Conservation (phyloP, 306 rosid species). For the Pueraria montana region DNA sequence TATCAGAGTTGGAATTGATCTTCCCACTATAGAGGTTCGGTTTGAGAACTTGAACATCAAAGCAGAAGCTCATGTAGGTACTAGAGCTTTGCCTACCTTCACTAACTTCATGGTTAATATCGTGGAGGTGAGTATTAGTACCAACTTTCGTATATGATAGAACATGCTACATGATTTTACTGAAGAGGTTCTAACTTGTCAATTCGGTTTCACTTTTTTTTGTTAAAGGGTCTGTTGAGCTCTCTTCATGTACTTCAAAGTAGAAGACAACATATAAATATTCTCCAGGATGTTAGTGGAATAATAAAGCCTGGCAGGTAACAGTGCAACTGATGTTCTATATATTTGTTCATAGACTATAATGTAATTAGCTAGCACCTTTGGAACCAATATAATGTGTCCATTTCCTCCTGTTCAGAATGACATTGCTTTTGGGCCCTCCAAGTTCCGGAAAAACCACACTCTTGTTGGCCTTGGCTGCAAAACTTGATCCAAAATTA, state of each 20-base stretch:
- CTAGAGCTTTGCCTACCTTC: constrained; percentile 76
- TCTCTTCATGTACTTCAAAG: constrained; percentile 50
- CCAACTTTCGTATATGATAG: not conserved
- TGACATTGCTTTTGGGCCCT: too few relatives aligned
- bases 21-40: constrained; percentile 84
- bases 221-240: constrained; percentile 54
- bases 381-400: too few relatives aligned
- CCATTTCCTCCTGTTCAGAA: too few relatives aligned
- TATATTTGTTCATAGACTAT: too few relatives aligned
- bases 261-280: constrained; percentile 52
- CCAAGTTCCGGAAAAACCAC: too few relatives aligned
- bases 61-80: constrained; percentile 79
- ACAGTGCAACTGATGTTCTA: too few relatives aligned
- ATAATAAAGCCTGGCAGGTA: constrained; percentile 83
- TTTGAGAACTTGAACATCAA: constrained; percentile 73
- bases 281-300: constrained; percentile 80
- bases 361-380: too few relatives aligned
- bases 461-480: too few relatives aligned
- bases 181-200: constrained; percentile 4
- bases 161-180: constrained; percentile 20
- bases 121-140: constrained; percentile 56
- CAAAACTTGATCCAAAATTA: too few relatives aligned
- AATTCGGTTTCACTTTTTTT: not conserved
- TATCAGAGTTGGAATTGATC: constrained; percentile 73
- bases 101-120: constrained; percentile 67